Evolutionary conservation across 1,139 yeast species (phyloP), one percentile per base, ranked within the genome.

Genomic region (Kodamaea alishanica): DNA sequence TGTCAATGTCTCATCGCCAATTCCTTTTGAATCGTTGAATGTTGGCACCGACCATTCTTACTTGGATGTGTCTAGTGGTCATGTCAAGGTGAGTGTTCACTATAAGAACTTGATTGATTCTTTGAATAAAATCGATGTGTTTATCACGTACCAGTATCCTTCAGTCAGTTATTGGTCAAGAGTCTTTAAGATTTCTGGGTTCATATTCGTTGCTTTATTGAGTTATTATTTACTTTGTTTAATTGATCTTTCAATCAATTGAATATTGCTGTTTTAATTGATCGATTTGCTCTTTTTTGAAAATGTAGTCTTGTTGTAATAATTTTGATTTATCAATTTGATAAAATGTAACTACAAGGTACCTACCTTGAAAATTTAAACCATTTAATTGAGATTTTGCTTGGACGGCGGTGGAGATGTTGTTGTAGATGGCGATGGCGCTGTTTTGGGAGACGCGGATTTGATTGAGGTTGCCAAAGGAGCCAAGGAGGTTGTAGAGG

Each of bases 31-130:
- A 31, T 56, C 63, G 11, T 45, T 71, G 39, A 46, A 51, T 6
- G 57, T 74, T 45, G 61, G 65, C 33, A 52, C 69, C 46, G 80
- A 79, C 62, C 65, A 68, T 44, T 80, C 88, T 23, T 89, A 81
- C 62, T 77, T 90, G 52, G 97, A 92, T 63, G 75, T 87, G 37
- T 65, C 73, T 27, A 66, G 72, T 32, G 98, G 98, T 24, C 94
- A 92, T 50, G 81, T 86, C 28, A 84, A 85, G 50, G 75, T 87
- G n/a, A 74, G 81, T 11, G 63, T 89, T 39, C 65, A 66, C 30
- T 86, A 73, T 58, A 57, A 62, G 24, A 83, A 86, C 57, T 58
- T 90, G 48, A 75, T 86, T 46, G 96, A 86, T 58, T 89, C 81
- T 44, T 71, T 85, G 58, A 70, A 75, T 43, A 67, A 70, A 34